Evolutionary conservation across 2,329 filamentous ascomycete genomes (phyloP).

Genomic region (Westerdykella aurantiaca): DNA sequence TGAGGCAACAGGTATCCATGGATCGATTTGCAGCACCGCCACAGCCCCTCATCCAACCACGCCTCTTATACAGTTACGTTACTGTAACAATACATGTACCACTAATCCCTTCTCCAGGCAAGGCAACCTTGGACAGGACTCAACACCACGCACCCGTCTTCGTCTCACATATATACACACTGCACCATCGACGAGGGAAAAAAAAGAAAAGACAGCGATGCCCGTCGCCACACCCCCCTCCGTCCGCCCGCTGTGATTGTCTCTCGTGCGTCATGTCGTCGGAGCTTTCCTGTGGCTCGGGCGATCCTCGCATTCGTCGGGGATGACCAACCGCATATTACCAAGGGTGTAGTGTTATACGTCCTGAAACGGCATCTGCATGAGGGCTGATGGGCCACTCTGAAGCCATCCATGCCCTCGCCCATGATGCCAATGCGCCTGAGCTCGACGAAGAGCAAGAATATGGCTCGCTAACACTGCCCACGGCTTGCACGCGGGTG

Average conservation of each 20-base stretch:
- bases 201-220: too few relatives aligned
- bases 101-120: too few relatives aligned
- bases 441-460: not conserved
- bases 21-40: not conserved
- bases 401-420: slow-evolving; percentile 35
- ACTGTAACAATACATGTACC: too few relatives aligned
- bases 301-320: slow-evolving; percentile 26
- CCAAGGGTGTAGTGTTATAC: slow-evolving; percentile 24
- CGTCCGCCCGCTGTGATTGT: slow-evolving; percentile 21
- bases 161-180: slow-evolving; percentile 7
- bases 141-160: slow-evolving; percentile 8
- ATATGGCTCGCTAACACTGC: slow-evolving; percentile 16
- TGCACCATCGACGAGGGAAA: slow-evolving; percentile 2
- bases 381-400: slow-evolving; percentile 30
- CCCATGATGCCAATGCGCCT: slow-evolving; percentile 14
- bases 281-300: slow-evolving; percentile 33
- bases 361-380: slow-evolving; percentile 39
- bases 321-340: slow-evolving; percentile 37
- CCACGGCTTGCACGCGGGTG: slow-evolving; percentile 32
- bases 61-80: too few relatives aligned
- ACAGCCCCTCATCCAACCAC: slow-evolving; percentile 2
- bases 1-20: too few relatives aligned
- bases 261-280: slow-evolving; percentile 27
- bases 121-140: too few relatives aligned
- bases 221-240: slow-evolving; percentile 3